phyloP scores from a whole-genome alignment of 192 early-diverging fungal genomes.

The Coemansia sp. region DNA sequence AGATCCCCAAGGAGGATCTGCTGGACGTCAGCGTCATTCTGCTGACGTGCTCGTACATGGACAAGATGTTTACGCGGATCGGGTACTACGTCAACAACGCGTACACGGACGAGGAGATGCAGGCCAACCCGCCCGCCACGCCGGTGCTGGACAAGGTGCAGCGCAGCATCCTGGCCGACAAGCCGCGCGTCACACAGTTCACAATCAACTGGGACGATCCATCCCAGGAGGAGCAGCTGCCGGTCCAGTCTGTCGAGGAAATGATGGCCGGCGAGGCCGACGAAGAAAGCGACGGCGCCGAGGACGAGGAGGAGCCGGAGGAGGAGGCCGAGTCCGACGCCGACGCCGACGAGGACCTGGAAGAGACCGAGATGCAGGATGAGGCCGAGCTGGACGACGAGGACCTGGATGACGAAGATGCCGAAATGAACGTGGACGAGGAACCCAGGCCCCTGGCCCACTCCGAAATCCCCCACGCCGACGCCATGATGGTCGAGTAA shows the following conservation, averaged over 20 bases:
- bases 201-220: conserved; percentile 67
- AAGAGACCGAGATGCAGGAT: conserved; percentile 19
- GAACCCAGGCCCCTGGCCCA: not conserved
- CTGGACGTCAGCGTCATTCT: conserved; percentile 90
- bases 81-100: conserved; percentile 99
- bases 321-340: conserved; percentile 33
- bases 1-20: conserved; percentile 78
- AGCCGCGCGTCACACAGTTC: conserved; percentile 89
- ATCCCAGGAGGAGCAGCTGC: conserved; percentile 32
- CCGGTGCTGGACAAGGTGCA: conserved; percentile 73
- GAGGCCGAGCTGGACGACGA: conserved; percentile 22
- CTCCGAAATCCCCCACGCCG: not conserved
- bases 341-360: conserved; percentile 26
- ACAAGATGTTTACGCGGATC: conserved; percentile 92
- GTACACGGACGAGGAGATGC: conserved; percentile 79
- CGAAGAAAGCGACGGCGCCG: conserved; percentile 11
- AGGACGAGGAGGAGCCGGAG: conserved; percentile 28
- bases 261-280: conserved; percentile 14
- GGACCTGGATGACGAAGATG: conserved; percentile 9
- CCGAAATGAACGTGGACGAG: conserved; percentile 34
- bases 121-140: conserved; percentile 72
- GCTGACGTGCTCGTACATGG: conserved; percentile 85
- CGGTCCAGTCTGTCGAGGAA: conserved; percentile 15
- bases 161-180: conserved; percentile 87
- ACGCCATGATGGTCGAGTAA: not conserved